Evolutionary conservation across 2,329 filamentous ascomycete species (phyloP).

Genomic region (Didymella sp.): DNA sequence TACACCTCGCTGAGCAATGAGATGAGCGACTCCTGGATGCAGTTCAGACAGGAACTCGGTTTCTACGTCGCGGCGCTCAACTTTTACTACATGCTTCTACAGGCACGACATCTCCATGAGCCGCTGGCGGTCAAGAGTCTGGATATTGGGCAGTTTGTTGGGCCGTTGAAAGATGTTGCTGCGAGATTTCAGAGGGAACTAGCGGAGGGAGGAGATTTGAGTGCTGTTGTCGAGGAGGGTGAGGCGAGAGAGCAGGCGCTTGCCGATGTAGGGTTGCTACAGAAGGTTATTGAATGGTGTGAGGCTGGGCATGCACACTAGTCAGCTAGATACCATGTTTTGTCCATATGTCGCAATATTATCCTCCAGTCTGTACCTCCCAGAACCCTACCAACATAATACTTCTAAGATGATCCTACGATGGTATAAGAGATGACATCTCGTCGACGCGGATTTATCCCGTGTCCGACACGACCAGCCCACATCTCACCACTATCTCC

Average conservation of each 20-base stretch:
- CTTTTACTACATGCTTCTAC: slow-evolving; percentile 64
- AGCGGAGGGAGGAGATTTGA: slow-evolving; percentile 42
- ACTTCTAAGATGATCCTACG: no score
- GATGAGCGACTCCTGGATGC: slow-evolving; percentile 46
- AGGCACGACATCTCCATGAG: slow-evolving; percentile 56
- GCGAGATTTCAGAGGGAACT: slow-evolving; percentile 49
- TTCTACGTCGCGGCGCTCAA: slow-evolving; percentile 65
- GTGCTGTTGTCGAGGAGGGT: slow-evolving; percentile 47
- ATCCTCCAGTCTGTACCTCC: no score
- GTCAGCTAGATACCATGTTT: background rate
- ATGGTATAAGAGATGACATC: no score
- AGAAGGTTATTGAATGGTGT: slow-evolving; percentile 45
- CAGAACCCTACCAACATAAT: no score
- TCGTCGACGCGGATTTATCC: no score
- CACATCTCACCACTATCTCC: background rate
- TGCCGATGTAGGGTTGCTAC: slow-evolving; percentile 44
- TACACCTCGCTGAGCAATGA: slow-evolving; percentile 41
- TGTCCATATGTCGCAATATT: no score
- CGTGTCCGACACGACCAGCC: no score
- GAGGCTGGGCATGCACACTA: slow-evolving; percentile 18
- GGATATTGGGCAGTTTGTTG: slow-evolving; percentile 53
- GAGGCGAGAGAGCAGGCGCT: slow-evolving; percentile 45
- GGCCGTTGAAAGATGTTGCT: slow-evolving; percentile 51
- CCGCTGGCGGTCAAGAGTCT: slow-evolving; percentile 56
- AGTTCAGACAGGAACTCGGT: slow-evolving; percentile 59